Percentiles rank a stretch among this genome's conserved stretches.
These are phyloP conservation scores for Trichoderma aggressivum DNA, from an alignment of 2,329 filamentous ascomycete genomes.

Conservation along the genomic window DNA sequence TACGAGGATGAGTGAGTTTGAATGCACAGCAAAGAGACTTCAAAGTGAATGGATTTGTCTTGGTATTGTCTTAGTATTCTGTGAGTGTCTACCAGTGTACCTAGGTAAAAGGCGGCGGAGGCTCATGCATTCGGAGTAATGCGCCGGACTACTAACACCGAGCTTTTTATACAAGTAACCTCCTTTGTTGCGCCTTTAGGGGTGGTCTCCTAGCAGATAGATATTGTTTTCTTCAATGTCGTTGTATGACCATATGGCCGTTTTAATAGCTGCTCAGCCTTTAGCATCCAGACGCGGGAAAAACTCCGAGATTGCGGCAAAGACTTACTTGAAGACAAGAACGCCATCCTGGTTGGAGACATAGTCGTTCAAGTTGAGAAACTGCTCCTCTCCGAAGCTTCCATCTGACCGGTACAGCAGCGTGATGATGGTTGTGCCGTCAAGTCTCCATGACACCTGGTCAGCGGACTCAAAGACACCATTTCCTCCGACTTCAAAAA, in stretches of 20 bases:
- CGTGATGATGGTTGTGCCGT: slow-evolving; percentile 3
- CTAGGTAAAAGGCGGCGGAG: background rate
- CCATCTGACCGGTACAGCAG: background rate
- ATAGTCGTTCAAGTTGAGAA: background rate
- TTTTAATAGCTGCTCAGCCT: background rate
- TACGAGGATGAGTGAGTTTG: background rate
- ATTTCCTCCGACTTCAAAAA: background rate
- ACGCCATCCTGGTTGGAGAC: background rate
- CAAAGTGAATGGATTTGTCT: background rate
- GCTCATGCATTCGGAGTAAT: no score
- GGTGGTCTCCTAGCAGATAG: no score
- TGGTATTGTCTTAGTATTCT: background rate
- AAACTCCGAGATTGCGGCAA: background rate
- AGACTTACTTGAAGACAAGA: slow-evolving; percentile 3
- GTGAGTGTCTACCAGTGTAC: background rate
- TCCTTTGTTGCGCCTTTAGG: background rate
- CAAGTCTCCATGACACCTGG: background rate
- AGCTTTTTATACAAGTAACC: background rate
- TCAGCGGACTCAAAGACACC: background rate
- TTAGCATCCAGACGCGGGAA: background rate
- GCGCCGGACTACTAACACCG: background rate
- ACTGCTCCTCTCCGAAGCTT: slow-evolving; percentile 6
- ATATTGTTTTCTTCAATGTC: no score
- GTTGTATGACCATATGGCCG: background rate
- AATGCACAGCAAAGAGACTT: background rate